Evolutionary conservation across 176 grass and related monocot genomes (phyloP), one percentile per base, ranked within the genome.

Genomic region (Musa itinerans): DNA sequence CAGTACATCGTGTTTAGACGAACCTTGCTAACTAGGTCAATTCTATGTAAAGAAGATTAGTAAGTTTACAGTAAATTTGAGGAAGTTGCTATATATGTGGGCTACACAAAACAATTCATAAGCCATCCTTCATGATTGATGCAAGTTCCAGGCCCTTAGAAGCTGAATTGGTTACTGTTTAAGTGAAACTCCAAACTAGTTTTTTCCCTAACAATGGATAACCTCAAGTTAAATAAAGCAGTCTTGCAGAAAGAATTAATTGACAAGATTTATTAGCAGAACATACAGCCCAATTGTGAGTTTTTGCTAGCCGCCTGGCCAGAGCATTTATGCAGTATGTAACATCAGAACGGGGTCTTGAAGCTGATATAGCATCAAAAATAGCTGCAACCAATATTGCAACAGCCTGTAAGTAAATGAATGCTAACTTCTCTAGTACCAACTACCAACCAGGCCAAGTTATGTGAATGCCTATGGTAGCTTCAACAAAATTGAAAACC

Each of bases 241-340:
- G 14, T 5, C 34, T 63, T 25, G 19, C 24, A 25, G 59, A 43
- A 52, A 24, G 63, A 52, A 77, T 19, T 12, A 77, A 52, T 24
- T 20, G 53, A n/a, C 3, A 65, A 77, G n/a, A 77, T 51, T 65
- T 53, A 16, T 43, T 26, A 78, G 65, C 52, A 69, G 22, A 74
- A 78, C 77, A 58, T 78, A 78, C 77, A 70, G 77, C 77, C 77
- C 77, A 78, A 78, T 78, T 69, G 65, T 54, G 65, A 55, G 77
- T 78, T 66, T 56, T 78, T 11, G 77, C 13, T 11, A 78, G 52
- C 65, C 77, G 64, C 53, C 3, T 78, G 15, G 77, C 65, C 13
- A 78, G 77, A 78, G 65, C 65, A 78, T 78, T 58, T 34, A 69
- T 68, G 52, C 77, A 78, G 53, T 78, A 78, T 78, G 65, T 52